These are phyloP conservation scores for Bruguiera hainesii DNA, from an alignment of 441 rosid genomes.

Conservation along the genomic window DNA sequence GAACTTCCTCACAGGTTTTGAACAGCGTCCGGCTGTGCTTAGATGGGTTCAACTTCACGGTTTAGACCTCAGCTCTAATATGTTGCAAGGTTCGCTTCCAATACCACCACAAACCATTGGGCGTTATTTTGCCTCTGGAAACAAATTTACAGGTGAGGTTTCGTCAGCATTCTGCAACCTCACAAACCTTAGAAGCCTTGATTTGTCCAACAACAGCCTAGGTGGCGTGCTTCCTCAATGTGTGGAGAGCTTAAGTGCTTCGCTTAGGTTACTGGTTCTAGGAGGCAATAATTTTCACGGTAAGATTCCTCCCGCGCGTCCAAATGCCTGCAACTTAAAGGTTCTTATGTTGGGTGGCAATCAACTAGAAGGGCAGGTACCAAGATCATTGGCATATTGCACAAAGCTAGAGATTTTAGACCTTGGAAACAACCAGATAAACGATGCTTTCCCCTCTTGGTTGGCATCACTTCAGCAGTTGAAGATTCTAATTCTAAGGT, in stretches of 20 bases:
- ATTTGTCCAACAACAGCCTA: not conserved
- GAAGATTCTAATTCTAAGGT: slow-evolving; percentile 20
- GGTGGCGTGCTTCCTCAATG: slow-evolving; percentile 21
- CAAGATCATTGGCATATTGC: slow-evolving; percentile 32
- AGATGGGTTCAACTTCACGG: not conserved
- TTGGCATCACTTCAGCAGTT: slow-evolving; percentile 22
- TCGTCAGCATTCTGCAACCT: not conserved
- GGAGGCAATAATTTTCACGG: slow-evolving; percentile 10
- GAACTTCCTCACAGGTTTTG: slow-evolving; percentile 18
- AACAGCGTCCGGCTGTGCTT: not conserved
- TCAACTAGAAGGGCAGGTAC: slow-evolving; percentile 10
- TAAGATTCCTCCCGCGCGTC: slow-evolving; percentile 6
- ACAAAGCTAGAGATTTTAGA: slow-evolving; percentile 9
- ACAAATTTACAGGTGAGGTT: not conserved
- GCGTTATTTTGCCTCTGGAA: not conserved
- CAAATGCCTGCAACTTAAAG: not conserved
- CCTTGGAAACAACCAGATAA: slow-evolving; percentile 22
- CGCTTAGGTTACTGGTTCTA: not conserved
- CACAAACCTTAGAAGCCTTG: not conserved
- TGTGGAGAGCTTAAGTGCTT: not conserved
- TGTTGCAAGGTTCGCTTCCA: slow-evolving; percentile 4
- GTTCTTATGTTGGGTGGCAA: slow-evolving; percentile 13
- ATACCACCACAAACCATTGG: not conserved
- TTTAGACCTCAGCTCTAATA: not conserved
- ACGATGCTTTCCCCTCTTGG: slow-evolving; percentile 32